Percentiles rank a stretch among this genome's conserved stretches.
phyloP scores from a whole-genome alignment of 305 asterid genomes.

The Solanum hybrid region DNA sequence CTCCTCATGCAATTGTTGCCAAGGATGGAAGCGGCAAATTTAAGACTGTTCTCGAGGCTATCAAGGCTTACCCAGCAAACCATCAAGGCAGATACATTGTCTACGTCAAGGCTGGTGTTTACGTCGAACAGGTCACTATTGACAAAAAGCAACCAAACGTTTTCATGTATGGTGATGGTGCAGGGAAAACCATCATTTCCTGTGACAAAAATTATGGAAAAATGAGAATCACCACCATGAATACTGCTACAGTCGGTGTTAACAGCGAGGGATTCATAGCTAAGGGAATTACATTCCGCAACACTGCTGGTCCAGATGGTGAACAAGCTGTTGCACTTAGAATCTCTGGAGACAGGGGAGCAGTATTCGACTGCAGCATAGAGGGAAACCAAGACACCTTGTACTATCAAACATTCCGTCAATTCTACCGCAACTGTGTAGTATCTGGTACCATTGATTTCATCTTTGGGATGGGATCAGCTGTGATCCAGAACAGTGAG shows the following conservation, averaged over 20 bases:
- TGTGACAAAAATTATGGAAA: slow-evolving; percentile 24
- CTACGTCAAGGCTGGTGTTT: slow-evolving; percentile 60
- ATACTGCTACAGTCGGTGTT: slow-evolving; percentile 41
- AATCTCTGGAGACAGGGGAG: slow-evolving; percentile 30
- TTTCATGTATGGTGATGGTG: slow-evolving; percentile 73
- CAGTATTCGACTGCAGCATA: slow-evolving; percentile 61
- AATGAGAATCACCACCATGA: slow-evolving; percentile 9
- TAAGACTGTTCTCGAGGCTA: slow-evolving; percentile 33
- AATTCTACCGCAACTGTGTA: slow-evolving; percentile 59
- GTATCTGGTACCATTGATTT: slow-evolving; percentile 69
- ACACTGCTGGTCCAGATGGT: slow-evolving; percentile 56
- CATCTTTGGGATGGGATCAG: slow-evolving; percentile 66
- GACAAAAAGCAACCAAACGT: slow-evolving; percentile 37
- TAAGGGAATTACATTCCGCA: slow-evolving; percentile 48
- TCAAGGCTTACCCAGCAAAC: slow-evolving; percentile 40
- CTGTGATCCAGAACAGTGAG: slow-evolving; percentile 49
- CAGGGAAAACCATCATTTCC: slow-evolving; percentile 47
- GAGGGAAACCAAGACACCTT: slow-evolving; percentile 65
- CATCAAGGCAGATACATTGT: slow-evolving; percentile 39
- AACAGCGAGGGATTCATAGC: slow-evolving; percentile 48
- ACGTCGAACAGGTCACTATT: slow-evolving; percentile 34
- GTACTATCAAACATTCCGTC: slow-evolving; percentile 44
- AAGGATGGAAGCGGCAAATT: slow-evolving; percentile 57
- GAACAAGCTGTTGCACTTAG: slow-evolving; percentile 73
- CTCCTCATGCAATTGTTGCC: slow-evolving; percentile 52